A percentile compares a stretch with the other conserved stretches of the same genome.
phyloP scores from a whole-genome alignment of 345 rosid genomes.

The Hirschfeldia incana region DNA sequence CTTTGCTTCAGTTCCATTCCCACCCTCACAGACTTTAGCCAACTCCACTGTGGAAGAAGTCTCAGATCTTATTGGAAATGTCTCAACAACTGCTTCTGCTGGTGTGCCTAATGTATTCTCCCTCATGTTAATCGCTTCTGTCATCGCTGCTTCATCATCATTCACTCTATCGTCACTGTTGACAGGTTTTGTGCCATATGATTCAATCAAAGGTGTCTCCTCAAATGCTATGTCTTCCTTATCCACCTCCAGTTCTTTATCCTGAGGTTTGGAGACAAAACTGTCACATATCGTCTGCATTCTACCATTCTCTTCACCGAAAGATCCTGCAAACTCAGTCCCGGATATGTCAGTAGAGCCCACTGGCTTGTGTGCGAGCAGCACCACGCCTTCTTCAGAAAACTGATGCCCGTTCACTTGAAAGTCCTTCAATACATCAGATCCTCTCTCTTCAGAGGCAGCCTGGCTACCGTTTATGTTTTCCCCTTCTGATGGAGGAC shows the following conservation, averaged over 20 bases:
- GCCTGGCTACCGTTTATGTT: conserved; percentile 41
- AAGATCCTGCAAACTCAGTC: conserved; percentile 22
- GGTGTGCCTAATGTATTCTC: background rate
- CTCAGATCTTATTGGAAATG: conserved; percentile 50
- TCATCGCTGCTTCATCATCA: background rate
- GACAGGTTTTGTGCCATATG: conserved; percentile 7
- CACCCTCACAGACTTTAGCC: conserved; percentile 9
- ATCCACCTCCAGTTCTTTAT: conserved; percentile 1
- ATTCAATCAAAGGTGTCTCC: conserved; percentile 6
- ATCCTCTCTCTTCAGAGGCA: conserved; percentile 28
- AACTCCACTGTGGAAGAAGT: conserved; percentile 41
- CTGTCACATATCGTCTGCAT: background rate
- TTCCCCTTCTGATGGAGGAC: conserved; percentile 25
- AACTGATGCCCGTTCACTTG: conserved; percentile 29
- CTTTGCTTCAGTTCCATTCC: background rate
- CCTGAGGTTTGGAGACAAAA: conserved; percentile 15
- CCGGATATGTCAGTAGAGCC: conserved; percentile 9
- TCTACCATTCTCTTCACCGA: conserved; percentile 5
- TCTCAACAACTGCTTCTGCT: conserved; percentile 46
- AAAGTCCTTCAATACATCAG: conserved; percentile 23
- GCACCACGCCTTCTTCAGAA: conserved; percentile 23
- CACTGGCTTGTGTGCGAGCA: background rate
- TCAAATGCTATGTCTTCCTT: conserved; percentile 3
- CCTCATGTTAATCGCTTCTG: conserved; percentile 17
- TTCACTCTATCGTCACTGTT: conserved; percentile 29